A percentile compares a stretch with the other conserved stretches of the same genome.
Conservation (phyloP, 2,329 filamentous ascomycete genomes). For the Macrophomina tecta region DNA sequence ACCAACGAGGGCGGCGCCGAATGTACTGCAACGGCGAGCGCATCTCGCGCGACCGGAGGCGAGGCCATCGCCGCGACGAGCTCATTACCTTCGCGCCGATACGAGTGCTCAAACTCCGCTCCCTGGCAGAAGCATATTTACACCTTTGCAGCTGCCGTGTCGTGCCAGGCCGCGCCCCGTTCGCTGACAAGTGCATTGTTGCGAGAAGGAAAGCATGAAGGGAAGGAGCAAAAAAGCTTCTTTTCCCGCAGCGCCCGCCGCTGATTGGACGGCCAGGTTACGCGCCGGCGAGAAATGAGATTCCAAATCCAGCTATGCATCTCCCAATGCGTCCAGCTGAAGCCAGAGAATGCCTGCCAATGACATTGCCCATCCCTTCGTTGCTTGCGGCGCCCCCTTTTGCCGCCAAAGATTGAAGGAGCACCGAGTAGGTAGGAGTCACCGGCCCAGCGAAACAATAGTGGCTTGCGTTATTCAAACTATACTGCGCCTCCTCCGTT, state of each 20-base stretch:
- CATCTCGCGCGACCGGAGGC: too few species aligned
- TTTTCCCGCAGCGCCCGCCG: neutral
- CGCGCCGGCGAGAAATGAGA: conserved; percentile 23
- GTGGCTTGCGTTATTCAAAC: conserved; percentile 4
- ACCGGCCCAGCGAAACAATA: neutral
- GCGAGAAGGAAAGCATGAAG: neutral
- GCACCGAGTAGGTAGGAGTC: neutral
- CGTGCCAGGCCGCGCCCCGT: neutral
- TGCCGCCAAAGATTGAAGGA: neutral
- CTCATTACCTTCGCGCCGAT: too few species aligned
- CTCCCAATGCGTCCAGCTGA: conserved; percentile 12
- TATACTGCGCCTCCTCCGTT: neutral
- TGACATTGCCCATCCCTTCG: conserved; percentile 22
- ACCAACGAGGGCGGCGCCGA: too few species aligned
- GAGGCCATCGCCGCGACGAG: too few species aligned
- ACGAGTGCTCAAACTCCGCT: too few species aligned
- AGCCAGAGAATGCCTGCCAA: conserved; percentile 18
- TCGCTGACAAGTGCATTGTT: neutral
- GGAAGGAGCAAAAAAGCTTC: neutral
- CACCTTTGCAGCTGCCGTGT: neutral
- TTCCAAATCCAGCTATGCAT: conserved; percentile 19
- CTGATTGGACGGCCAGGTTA: conserved; percentile 1
- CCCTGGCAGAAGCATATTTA: too few species aligned
- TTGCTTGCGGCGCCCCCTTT: conserved; percentile 5
- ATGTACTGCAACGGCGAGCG: too few species aligned